These are phyloP conservation scores for Linum tenue DNA, from an alignment of 345 rosid species.

Conservation along the genomic window DNA sequence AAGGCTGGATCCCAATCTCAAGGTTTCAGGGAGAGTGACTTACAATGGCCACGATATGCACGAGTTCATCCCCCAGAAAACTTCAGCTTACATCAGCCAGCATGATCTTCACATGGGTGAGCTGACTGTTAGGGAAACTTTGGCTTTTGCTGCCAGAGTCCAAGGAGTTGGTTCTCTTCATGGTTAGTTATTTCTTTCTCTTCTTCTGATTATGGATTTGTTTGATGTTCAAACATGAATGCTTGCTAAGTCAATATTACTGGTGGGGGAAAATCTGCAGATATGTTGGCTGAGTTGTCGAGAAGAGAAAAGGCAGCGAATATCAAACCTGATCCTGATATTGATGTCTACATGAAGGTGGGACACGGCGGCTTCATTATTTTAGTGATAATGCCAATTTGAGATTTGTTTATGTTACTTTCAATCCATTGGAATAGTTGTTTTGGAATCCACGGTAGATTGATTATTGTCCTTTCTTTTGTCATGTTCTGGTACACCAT, in stretches of 20 bases:
- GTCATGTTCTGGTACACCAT: neutral
- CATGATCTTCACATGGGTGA: constrained; percentile 4
- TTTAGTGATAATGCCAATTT: neutral
- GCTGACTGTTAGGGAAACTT: constrained; percentile 1
- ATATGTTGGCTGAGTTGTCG: constrained; percentile 3
- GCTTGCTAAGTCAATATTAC: too few relatives aligned
- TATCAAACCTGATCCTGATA: neutral
- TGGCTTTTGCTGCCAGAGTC: neutral
- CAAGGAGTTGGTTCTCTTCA: neutral
- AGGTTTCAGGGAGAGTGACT: constrained; percentile 1
- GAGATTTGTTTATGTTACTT: neutral
- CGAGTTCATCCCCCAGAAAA: constrained; percentile 1
- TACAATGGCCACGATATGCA: neutral
- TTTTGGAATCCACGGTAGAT: neutral
- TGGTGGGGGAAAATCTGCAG: neutral
- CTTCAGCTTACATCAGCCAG: neutral
- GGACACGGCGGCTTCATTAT: neutral
- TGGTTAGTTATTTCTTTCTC: neutral
- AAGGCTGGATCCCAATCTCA: neutral
- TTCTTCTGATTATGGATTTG: neutral
- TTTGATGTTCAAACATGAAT: neutral
- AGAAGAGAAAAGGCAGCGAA: constrained; percentile 1
- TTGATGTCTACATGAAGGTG: constrained; percentile 1
- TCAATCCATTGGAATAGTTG: too few relatives aligned
- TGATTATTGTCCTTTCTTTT: neutral